Evolutionary conservation across 345 rosid genomes (phyloP).

Genomic region (Erodium maritimum): DNA sequence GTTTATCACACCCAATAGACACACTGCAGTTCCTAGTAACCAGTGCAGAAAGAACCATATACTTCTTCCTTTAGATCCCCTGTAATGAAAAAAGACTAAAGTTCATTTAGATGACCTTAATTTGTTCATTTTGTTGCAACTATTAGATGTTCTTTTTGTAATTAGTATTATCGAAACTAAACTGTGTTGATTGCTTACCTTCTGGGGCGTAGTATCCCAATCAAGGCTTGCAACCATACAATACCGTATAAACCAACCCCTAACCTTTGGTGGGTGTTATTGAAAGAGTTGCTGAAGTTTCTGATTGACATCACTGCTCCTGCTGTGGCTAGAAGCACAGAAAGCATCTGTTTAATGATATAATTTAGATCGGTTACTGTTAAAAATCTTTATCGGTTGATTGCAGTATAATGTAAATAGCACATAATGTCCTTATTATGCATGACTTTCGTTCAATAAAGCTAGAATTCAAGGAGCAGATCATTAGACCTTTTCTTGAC

Average conservation of each 20-base stretch:
- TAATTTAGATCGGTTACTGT: no score
- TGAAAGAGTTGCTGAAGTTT: constrained; percentile 62
- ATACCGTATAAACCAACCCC: constrained; percentile 57
- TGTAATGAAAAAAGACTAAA: constrained; percentile 11
- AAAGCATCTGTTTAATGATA: constrained; percentile 42
- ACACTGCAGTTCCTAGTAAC: constrained; percentile 36
- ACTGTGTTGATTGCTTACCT: no score
- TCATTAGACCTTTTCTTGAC: no score
- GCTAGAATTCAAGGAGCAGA: no score
- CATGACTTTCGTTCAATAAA: no score
- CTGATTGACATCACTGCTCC: constrained; percentile 70
- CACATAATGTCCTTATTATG: no score
- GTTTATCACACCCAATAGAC: constrained; percentile 37
- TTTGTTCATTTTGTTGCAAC: no score
- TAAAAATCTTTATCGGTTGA: no score
- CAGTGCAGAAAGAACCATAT: constrained; percentile 46
- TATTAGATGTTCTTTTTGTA: no score
- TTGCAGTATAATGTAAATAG: no score
- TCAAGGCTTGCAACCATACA: constrained; percentile 66
- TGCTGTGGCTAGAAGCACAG: constrained; percentile 49
- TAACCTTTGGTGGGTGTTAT: constrained; percentile 70
- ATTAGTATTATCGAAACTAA: no score
- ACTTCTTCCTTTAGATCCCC: constrained; percentile 43
- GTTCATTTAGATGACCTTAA: no score
- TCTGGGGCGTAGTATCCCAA: constrained; percentile 46